Conservation (phyloP, 2,329 filamentous ascomycete species). For the Pleomassaria siparia region DNA sequence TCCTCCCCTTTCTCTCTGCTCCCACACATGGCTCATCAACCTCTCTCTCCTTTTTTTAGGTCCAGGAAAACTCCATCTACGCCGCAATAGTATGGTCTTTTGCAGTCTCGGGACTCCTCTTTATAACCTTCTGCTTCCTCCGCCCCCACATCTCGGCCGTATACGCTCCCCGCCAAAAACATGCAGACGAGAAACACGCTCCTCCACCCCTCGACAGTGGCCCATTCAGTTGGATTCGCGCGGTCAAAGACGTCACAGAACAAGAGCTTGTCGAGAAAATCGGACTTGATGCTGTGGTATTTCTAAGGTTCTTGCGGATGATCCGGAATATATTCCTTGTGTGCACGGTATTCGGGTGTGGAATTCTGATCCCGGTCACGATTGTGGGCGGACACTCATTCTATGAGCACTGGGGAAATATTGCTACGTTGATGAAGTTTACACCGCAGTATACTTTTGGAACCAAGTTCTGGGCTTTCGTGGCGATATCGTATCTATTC, state of each 20-base stretch:
- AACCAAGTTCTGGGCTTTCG: constrained; percentile 59
- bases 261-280: constrained; percentile 75
- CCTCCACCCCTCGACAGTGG: constrained; percentile 82
- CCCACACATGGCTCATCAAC: background rate
- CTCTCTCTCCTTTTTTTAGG: constrained; percentile 40
- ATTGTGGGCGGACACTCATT: constrained; percentile 46
- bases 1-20: background rate
- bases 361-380: constrained; percentile 80
- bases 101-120: constrained; percentile 71
- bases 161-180: constrained; percentile 90
- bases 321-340: constrained; percentile 82
- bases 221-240: constrained; percentile 82
- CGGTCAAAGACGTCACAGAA: constrained; percentile 76
- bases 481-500: constrained; percentile 63
- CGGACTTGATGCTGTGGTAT: constrained; percentile 87
- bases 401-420: constrained; percentile 29
- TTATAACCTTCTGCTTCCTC: constrained; percentile 81
- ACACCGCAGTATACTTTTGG: constrained; percentile 59
- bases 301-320: constrained; percentile 86
- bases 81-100: constrained; percentile 80
- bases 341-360: constrained; percentile 72
- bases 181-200: constrained; percentile 86
- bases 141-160: constrained; percentile 88
- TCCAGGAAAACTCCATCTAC: constrained; percentile 67
- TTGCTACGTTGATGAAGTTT: constrained; percentile 50